Evolutionary conservation across 2,329 filamentous ascomycete genomes (phyloP).

Genomic region (Thielaviopsis ethacetica): DNA sequence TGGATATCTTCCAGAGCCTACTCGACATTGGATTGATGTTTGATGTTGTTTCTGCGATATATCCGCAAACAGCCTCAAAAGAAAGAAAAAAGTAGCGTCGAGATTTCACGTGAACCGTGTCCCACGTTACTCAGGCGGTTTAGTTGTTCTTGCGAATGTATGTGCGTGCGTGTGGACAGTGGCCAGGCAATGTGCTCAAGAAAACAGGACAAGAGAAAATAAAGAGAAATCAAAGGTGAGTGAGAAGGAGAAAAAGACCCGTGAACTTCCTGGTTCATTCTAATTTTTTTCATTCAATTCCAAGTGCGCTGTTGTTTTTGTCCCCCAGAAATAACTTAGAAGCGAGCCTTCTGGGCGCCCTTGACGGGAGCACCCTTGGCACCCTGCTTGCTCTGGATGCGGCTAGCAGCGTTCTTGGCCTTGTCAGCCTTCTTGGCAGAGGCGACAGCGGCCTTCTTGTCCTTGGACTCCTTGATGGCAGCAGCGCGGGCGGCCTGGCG

Average conservation of each 20-base stretch:
- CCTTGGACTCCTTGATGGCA: slow-evolving; percentile 96
- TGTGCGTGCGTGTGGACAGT: no score
- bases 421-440: slow-evolving; percentile 98
- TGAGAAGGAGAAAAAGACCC: not conserved
- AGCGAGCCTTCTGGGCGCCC: slow-evolving; percentile 75
- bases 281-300: slow-evolving; percentile 13
- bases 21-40: no score
- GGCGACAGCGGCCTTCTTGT: slow-evolving; percentile 82
- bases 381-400: slow-evolving; percentile 92
- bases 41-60: no score
- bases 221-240: not conserved
- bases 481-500: slow-evolving; percentile 75
- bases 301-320: slow-evolving; percentile 11
- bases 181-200: not conserved
- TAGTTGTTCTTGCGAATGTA: no score
- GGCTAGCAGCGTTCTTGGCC: slow-evolving; percentile 78
- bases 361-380: slow-evolving; percentile 80
- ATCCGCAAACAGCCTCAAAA: no score
- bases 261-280: slow-evolving; percentile 9
- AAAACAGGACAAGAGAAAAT: not conserved
- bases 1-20: no score
- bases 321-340: slow-evolving; percentile 24
- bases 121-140: no score
- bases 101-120: no score
- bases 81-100: no score